Evolutionary conservation across 805 yeast species (phyloP).

Genomic region (Komagataella kurtzmanii): DNA sequence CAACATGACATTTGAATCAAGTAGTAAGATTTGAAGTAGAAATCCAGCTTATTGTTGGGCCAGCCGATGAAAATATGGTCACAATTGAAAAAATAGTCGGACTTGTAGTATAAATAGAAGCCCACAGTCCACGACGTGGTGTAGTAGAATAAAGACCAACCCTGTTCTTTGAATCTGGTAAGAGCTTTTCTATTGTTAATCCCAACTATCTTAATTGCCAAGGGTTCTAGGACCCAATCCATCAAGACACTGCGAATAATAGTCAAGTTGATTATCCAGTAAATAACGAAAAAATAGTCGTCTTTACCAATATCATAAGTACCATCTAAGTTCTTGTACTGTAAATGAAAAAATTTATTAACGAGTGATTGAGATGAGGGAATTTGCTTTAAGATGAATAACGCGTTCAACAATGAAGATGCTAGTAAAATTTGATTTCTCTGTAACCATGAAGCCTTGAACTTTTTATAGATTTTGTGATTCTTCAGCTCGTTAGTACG

Average conservation of each 20-base stretch:
- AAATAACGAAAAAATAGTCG: constrained; percentile 39
- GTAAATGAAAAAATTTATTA: constrained; percentile 25
- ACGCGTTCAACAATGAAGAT: constrained; percentile 6
- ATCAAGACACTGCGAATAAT: constrained; percentile 49
- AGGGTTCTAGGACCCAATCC: constrained; percentile 42
- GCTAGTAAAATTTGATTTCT: constrained; percentile 5
- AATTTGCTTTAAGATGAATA: constrained; percentile 9
- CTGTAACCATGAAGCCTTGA: neutral
- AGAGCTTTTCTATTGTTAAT: constrained; percentile 37
- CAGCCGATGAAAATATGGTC: constrained; percentile 51
- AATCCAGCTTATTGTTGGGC: constrained; percentile 56
- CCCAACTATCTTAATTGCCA: constrained; percentile 27
- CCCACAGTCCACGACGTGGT: constrained; percentile 43
- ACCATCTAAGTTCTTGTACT: constrained; percentile 18
- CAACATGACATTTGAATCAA: constrained; percentile 62
- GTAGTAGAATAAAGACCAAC: constrained; percentile 63
- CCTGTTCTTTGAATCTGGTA: constrained; percentile 75
- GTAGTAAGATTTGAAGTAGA: constrained; percentile 52
- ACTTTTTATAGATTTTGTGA: neutral
- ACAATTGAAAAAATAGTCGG: constrained; percentile 46
- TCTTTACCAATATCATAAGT: constrained; percentile 42
- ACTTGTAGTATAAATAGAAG: constrained; percentile 35
- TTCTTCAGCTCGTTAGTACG: neutral
- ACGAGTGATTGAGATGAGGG: constrained; percentile 16
- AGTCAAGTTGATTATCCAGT: constrained; percentile 41